Base-by-base conservation (phyloP, 768 basidiomycete species). In the Rhodotorula toruloides region DNA sequence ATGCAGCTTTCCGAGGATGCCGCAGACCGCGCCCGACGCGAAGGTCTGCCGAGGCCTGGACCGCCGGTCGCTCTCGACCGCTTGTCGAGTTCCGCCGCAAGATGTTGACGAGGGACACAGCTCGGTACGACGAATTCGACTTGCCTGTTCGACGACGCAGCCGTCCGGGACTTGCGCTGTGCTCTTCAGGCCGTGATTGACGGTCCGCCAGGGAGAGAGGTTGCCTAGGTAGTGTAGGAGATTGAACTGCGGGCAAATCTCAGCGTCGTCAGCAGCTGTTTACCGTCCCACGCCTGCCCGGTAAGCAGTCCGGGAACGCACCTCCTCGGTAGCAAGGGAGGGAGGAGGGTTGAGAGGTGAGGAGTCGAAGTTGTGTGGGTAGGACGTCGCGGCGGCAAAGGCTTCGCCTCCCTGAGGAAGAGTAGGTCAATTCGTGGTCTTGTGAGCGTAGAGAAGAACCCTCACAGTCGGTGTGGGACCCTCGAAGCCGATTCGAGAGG, bases 141-240 rank as follows among this genome's bases (percentile, higher is more conserved):
- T 49, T 14, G 61, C 70, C 66, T 71, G 55, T 31, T 71, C 70
- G 19, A 71, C 39, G 21, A 36, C 47, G 44, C 70, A 71, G 1
- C 66, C 70, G 0, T 7, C 31, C 1, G 70, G 70, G 1, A 65
- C 46, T 17, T 61, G 62, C 3, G 65, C 61, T 2, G 58, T 60
- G 0, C 37, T 44, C 10, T 40, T 55, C 14, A 71, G 31, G 3
- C 70, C 70, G 34, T 67, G 65, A 32, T 57, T 58, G 39, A 71
- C 70, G 0, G 59, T 64, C 11, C 57, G 49, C 70, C 70, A 71
- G 2, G 70, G 70, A 13, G 58, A 32, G n/a, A 71, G 36, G 54
- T 71, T 71, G 1, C 65, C 70, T 25, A 67, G 55, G 31, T 67
- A 39, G 47, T 67, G 54, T 19, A 71, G 50, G 29, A 71, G 37